These are phyloP conservation scores for Naganishia antarctica DNA, from an alignment of 768 basidiomycete species.

Conservation along the genomic window DNA sequence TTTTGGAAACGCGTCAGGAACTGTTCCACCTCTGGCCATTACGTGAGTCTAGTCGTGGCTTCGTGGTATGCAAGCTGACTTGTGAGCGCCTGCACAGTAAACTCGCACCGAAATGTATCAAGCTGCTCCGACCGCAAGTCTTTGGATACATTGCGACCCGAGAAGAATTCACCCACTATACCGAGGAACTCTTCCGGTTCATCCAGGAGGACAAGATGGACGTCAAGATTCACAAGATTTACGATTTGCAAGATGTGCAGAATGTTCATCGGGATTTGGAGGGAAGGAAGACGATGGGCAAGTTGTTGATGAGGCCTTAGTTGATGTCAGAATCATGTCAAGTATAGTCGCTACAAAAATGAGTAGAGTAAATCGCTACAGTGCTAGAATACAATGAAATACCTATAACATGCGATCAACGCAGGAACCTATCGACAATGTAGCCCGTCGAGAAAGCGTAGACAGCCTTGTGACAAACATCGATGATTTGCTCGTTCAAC, in stretches of 20 bases:
- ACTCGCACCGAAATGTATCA: slow-evolving; percentile 75
- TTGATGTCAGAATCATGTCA: neutral
- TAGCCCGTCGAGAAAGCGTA: slow-evolving; percentile 32
- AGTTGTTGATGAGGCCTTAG: slow-evolving; percentile 70
- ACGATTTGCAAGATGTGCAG: slow-evolving; percentile 74
- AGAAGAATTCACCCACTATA: slow-evolving; percentile 67
- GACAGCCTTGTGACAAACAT: slow-evolving; percentile 29
- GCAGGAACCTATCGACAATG: slow-evolving; percentile 20
- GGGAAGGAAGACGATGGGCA: slow-evolving; percentile 74
- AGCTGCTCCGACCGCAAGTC: slow-evolving; percentile 56
- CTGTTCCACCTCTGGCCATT: slow-evolving; percentile 25
- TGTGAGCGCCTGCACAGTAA: slow-evolving; percentile 59
- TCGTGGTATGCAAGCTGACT: neutral
- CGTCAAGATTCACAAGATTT: slow-evolving; percentile 61
- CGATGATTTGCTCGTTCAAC: slow-evolving; percentile 30
- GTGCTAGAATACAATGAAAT: neutral
- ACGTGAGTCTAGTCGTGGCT: too few species aligned
- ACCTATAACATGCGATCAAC: neutral
- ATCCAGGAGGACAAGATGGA: slow-evolving; percentile 59
- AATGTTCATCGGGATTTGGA: slow-evolving; percentile 74
- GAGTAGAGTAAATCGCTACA: too few species aligned
- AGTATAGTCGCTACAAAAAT: too few species aligned
- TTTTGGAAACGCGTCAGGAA: slow-evolving; percentile 86
- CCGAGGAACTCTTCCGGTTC: slow-evolving; percentile 61
- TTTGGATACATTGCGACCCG: slow-evolving; percentile 67